Base-by-base conservation (phyloP, 2,329 filamentous ascomycete species). In the Fusarium napiforme region DNA sequence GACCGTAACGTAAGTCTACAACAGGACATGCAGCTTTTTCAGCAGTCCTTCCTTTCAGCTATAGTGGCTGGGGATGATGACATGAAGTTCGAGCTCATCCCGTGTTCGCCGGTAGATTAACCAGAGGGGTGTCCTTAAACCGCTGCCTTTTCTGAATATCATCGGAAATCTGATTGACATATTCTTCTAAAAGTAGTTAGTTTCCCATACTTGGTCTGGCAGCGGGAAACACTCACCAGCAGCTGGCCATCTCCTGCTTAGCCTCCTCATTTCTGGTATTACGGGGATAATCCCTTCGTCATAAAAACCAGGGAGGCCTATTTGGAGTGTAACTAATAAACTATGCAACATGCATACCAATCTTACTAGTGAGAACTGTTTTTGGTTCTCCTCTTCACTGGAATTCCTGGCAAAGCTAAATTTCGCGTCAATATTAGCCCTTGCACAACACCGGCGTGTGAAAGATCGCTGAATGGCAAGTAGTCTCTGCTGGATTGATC, bases 251-350 rank as follows among this genome's bases (percentile, higher is more conserved):
- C 32, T 52, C 18, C 19, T 37, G 12, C 32, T 37, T 21, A 3
- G 36, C 16, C 18, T 36, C 10, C 32, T 36, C n/a, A 52, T 52
- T 34, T 52, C 32, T 6, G 49, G 49, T 37, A 36, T 36, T 2
- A 52, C 10, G 8, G 6, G 0, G 0, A 32, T 0, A 36, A 52
- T 16, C 1, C 2, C 9, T 26, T 26, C n/a, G 4, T 26, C 46
- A n/a, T 18, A 9, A 4, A 0, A 1, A 11, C 28, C 12, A 30
- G 28, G 14, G 0, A 0, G 0, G 14, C 8, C 14, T 4, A 1
- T 8, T 15, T 21, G 32, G 4, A 34, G 21, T 2, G 16, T 2
- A 23, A 21, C 5, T 19, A 23, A 52, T 14, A 52, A 4, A 5
- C 18, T 2, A 36, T 52, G 47, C 0, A 52, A 5, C 4, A 26